Percentiles rank a stretch among this genome's conserved stretches.
These are phyloP conservation scores for Sugiyamaella boreocaroliniensis DNA, from an alignment of 805 yeast genomes.

Conservation along the genomic window DNA sequence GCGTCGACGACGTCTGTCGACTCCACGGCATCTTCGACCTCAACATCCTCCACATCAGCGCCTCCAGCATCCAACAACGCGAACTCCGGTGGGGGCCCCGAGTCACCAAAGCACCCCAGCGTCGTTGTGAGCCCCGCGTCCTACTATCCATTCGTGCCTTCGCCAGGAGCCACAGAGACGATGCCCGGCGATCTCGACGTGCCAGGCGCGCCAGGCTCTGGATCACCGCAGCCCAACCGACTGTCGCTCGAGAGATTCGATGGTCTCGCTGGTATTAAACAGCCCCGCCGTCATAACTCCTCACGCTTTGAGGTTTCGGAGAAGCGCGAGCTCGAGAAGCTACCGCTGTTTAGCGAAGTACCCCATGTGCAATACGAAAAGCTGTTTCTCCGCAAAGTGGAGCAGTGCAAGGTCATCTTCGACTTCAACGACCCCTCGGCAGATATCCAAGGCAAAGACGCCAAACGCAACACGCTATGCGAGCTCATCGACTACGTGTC, in stretches of 20 bases:
- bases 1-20: too few relatives aligned
- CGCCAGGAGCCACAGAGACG: conserved; percentile 33
- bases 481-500: conserved; percentile 86
- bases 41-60: not conserved
- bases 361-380: conserved; percentile 72
- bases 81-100: not conserved
- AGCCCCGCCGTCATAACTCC: conserved; percentile 88
- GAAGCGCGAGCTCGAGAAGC: conserved; percentile 57
- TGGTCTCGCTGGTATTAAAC: conserved; percentile 73
- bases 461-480: conserved; percentile 77
- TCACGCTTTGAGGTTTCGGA: conserved; percentile 81
- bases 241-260: conserved; percentile 55
- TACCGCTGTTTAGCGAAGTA: conserved; percentile 86
- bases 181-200: conserved; percentile 32
- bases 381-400: conserved; percentile 78
- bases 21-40: too few relatives aligned
- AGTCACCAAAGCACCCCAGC: conserved; percentile 7
- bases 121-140: conserved; percentile 15
- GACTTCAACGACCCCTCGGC: conserved; percentile 91
- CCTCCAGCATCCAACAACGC: too few relatives aligned
- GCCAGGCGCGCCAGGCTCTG: conserved; percentile 1
- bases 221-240: conserved; percentile 33
- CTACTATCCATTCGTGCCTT: conserved; percentile 20
- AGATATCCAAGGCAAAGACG: conserved; percentile 87
- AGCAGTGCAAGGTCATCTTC: conserved; percentile 90